Evolutionary conservation across 2,329 filamentous ascomycete genomes (phyloP).

Genomic region (Pseudohalonectria lignicola): DNA sequence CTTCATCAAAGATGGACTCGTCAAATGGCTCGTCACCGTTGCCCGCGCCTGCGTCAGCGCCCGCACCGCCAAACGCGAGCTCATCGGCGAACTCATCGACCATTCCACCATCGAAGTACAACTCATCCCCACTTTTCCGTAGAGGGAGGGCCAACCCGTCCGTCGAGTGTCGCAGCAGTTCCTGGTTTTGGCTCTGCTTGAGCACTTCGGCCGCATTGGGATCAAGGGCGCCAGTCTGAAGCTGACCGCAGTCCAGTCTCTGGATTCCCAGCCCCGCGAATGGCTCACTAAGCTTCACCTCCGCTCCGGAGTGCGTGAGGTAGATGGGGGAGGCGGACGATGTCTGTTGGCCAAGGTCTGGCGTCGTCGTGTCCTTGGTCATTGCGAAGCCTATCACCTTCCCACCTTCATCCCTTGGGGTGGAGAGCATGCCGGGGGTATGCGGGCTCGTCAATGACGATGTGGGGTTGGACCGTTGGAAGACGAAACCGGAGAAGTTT

Average conservation of each 20-base stretch:
- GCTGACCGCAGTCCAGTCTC: not conserved
- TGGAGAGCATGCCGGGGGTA: conserved; percentile 32
- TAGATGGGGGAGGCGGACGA: conserved; percentile 7
- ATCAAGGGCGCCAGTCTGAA: too few relatives aligned
- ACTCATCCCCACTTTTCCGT: conserved; percentile 38
- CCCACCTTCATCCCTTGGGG: conserved; percentile 44
- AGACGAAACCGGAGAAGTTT: conserved; percentile 49
- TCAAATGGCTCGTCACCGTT: conserved; percentile 46
- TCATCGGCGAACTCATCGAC: conserved; percentile 35
- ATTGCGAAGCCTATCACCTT: conserved; percentile 46
- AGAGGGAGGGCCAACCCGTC: not conserved
- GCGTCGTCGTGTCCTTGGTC: conserved; percentile 31
- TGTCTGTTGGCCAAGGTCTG: conserved; percentile 12
- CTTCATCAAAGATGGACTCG: conserved; percentile 61
- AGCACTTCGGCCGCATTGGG: too few relatives aligned
- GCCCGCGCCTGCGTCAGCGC: conserved; percentile 26
- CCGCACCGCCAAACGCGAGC: conserved; percentile 34
- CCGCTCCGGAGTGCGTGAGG: not conserved
- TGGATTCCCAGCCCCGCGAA: conserved; percentile 1
- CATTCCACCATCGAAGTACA: conserved; percentile 60
- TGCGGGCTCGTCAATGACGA: conserved; percentile 40
- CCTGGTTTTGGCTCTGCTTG: too few relatives aligned
- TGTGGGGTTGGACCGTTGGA: conserved; percentile 40
- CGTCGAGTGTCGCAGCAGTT: too few relatives aligned
- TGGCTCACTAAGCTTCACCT: not conserved